These are phyloP conservation scores for Adansonia gregorii DNA, from an alignment of 441 rosid species.

Conservation along the genomic window DNA sequence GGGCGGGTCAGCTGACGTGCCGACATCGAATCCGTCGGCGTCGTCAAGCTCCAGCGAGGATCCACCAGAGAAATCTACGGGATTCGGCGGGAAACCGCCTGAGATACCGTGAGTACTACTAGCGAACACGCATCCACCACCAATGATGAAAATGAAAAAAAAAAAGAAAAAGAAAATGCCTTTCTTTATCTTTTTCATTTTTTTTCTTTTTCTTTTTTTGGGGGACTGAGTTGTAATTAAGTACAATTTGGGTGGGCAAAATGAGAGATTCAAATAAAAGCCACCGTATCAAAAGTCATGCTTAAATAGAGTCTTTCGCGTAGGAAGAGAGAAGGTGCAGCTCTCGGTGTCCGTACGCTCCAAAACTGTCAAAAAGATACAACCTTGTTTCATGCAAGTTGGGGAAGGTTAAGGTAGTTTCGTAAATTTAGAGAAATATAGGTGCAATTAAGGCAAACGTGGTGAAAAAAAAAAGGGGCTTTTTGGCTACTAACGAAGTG, in stretches of 20 bases:
- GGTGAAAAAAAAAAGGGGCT: conserved; percentile 19
- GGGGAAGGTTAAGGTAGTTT: conserved; percentile 35
- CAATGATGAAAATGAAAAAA: conserved; percentile 24
- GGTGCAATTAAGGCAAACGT: conserved; percentile 34
- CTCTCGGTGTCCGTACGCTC: conserved; percentile 44
- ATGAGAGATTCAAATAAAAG: not conserved
- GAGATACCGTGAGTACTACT: conserved; percentile 83
- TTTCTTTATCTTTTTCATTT: not conserved
- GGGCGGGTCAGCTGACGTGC: conserved; percentile 46
- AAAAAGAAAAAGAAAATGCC: not conserved
- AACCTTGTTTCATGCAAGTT: conserved; percentile 36
- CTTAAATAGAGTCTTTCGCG: not conserved
- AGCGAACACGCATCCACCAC: no score
- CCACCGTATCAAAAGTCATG: conserved; percentile 7
- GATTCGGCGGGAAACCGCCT: conserved; percentile 66
- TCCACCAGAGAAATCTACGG: conserved; percentile 69
- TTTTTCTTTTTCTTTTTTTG: not conserved
- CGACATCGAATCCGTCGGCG: conserved; percentile 60
- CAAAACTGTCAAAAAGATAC: conserved; percentile 20
- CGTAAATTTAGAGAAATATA: conserved; percentile 45
- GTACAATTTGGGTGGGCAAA: conserved; percentile 32
- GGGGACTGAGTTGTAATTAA: conserved; percentile 34
- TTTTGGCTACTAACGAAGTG: conserved; percentile 16
- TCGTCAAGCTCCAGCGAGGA: conserved; percentile 86
- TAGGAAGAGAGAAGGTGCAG: conserved; percentile 31